phyloP scores from a whole-genome alignment of 83 land plant genomes.

The Diphasiastrum complanatum region DNA sequence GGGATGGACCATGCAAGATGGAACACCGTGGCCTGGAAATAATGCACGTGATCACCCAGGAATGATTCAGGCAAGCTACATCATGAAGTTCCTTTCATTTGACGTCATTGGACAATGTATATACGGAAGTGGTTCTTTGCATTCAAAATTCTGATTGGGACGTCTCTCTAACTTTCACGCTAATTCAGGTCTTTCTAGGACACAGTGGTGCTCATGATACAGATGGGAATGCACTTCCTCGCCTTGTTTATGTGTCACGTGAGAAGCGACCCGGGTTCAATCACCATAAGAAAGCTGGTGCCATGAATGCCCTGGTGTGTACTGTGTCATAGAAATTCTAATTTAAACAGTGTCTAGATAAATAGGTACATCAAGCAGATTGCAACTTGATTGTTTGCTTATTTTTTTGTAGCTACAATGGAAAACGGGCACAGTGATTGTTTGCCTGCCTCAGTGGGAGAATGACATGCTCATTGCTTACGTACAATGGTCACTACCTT shows the following conservation, averaged over 20 bases:
- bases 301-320: constrained; percentile 89
- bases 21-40: constrained; percentile 45
- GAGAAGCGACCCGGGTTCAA: constrained; percentile 69
- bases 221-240: constrained; percentile 37
- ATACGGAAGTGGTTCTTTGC: not conserved
- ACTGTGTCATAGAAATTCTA: no score
- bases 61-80: constrained; percentile 61
- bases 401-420: no score
- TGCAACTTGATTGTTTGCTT: no score
- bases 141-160: not conserved
- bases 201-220: constrained; percentile 58
- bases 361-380: no score
- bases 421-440: no score
- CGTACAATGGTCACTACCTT: not conserved
- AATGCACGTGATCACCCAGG: constrained; percentile 76
- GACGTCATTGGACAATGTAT: not conserved
- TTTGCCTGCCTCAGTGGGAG: no score
- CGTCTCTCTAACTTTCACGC: not conserved
- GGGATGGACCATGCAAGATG: no score
- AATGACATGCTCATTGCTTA: constrained; percentile 1
- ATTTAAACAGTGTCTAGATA: no score
- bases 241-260: constrained; percentile 38
- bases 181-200: constrained; percentile 59
- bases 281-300: constrained; percentile 85
- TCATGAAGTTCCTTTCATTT: not conserved